phyloP scores from a whole-genome alignment of 257 asterid species.

The Dorcoceras hygrometricum region DNA sequence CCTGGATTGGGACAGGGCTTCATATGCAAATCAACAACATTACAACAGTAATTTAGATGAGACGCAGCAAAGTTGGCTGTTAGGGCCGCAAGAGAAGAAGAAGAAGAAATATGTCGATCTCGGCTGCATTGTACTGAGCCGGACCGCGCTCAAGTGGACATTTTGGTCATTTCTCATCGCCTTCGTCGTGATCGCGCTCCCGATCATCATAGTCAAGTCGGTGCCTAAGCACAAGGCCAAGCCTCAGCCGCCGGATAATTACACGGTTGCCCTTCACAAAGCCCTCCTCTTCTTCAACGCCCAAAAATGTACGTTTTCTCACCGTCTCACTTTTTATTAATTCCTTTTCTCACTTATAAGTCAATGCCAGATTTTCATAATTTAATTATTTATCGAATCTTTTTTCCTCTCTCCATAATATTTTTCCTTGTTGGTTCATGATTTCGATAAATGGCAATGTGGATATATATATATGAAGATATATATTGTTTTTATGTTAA shows the following conservation, averaged over 20 bases:
- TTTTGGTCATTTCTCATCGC: constrained; percentile 30
- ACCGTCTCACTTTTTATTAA: background rate
- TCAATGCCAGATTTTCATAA: background rate
- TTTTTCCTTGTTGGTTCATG: background rate
- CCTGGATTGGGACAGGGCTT: constrained; percentile 67
- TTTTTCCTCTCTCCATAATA: background rate
- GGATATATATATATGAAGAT: too few species aligned
- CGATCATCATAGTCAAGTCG: constrained; percentile 45
- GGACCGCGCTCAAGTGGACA: constrained; percentile 55
- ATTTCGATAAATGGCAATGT: too few species aligned
- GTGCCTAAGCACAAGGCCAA: constrained; percentile 42
- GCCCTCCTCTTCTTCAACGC: constrained; percentile 92
- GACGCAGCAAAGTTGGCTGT: constrained; percentile 87
- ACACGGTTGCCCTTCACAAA: constrained; percentile 57
- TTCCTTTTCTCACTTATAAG: background rate
- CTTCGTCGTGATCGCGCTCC: constrained; percentile 56
- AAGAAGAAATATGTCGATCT: constrained; percentile 72
- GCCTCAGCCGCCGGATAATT: constrained; percentile 66
- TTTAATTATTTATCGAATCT: background rate
- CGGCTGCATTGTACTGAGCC: constrained; percentile 66
- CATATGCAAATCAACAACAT: constrained; percentile 37
- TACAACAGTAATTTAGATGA: constrained; percentile 49
- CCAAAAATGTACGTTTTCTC: constrained; percentile 73
- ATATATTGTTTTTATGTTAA: too few species aligned
- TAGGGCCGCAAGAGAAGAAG: constrained; percentile 68